Conservation (phyloP, 164 flowering plant genomes). For the Litsea cubeba region DNA sequence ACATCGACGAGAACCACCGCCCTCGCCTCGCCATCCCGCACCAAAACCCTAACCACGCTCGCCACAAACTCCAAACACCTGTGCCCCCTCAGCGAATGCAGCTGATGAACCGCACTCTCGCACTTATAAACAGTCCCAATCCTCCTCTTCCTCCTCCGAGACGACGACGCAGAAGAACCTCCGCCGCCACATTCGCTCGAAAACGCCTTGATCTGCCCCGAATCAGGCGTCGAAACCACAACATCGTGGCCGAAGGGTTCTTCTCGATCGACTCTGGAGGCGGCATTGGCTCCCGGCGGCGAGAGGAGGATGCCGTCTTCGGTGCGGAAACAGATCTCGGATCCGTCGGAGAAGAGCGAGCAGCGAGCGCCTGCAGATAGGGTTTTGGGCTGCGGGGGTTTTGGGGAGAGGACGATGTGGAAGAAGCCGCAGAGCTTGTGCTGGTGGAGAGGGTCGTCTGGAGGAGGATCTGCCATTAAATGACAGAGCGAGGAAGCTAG, state of each 20-base stretch:
- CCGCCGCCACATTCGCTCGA: constrained; percentile 6
- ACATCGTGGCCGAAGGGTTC: background rate
- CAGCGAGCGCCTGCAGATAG: constrained; percentile 19
- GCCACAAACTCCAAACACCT: constrained; percentile 55
- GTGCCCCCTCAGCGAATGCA: constrained; percentile 39
- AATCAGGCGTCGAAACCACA: background rate
- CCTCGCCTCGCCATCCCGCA: constrained; percentile 30
- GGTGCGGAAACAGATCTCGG: constrained; percentile 19
- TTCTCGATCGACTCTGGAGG: background rate
- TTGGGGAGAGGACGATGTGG: constrained; percentile 35
- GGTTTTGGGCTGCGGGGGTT: constrained; percentile 2
- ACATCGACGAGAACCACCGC: constrained; percentile 75
- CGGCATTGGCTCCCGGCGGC: background rate
- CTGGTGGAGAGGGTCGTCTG: constrained; percentile 6
- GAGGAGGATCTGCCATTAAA: constrained; percentile 9
- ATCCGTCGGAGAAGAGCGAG: constrained; percentile 11
- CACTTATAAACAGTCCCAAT: constrained; percentile 38
- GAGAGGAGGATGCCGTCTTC: constrained; percentile 16
- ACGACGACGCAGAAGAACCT: constrained; percentile 1
- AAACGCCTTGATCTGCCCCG: constrained; percentile 10
- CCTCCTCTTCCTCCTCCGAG: constrained; percentile 27
- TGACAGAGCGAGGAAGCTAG: constrained; percentile 3
- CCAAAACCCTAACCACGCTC: constrained; percentile 35
- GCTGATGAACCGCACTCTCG: constrained; percentile 57
- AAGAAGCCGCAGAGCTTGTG: constrained; percentile 73